Base-by-base conservation (phyloP, 1,284 basidiomycete genomes). In the Ceratobasidium sp. region DNA sequence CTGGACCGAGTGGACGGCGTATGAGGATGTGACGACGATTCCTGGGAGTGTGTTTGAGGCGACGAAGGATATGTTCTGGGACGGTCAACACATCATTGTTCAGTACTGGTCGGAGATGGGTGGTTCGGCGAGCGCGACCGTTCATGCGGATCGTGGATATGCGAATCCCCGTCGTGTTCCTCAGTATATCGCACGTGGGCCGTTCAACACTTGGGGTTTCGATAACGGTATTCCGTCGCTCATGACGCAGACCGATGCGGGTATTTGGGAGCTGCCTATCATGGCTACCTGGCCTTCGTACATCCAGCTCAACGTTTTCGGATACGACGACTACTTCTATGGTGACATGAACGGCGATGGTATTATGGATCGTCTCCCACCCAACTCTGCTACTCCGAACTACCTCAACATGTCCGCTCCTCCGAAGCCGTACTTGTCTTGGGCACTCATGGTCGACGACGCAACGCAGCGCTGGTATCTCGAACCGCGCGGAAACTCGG, bases 151-250 rank as follows among this genome's bases (percentile, higher is more conserved):
- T 79, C 80, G 85, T 74, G 85, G 85, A 59, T 93, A 88, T 80
- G 81, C 80, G 16, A 83, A 83, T 14, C 79, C 79, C 13, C 90
- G 95, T 76, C 91, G 93, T 50, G 90, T 92, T 54, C 95, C 95
- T 30, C 94, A 95, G 79, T 85, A 95, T 77, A 83, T 97, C 62
- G 91, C 89, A 57, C 90, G 95, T 77, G 95, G 95, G 67, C 87
- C 88, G 0, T 97, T 94, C 86, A 97, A 97, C 79, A 83, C 87
- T 54, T 97, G 94, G 94, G 95, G 95, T 74, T 95, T 88, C 79
- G 95, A 96, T 82, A 85, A 89, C 75, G 95, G 95, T 79, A 86
- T 94, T 57, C 77, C 86, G 0, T 85, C 91, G 47, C 78, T 86
- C 75, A 91, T 95, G 88, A 82, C 81, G 47, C 85, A 86, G 52